Evolutionary conservation across 139 green algal genomes (phyloP).

Genomic region (Chlorella sp.): DNA sequence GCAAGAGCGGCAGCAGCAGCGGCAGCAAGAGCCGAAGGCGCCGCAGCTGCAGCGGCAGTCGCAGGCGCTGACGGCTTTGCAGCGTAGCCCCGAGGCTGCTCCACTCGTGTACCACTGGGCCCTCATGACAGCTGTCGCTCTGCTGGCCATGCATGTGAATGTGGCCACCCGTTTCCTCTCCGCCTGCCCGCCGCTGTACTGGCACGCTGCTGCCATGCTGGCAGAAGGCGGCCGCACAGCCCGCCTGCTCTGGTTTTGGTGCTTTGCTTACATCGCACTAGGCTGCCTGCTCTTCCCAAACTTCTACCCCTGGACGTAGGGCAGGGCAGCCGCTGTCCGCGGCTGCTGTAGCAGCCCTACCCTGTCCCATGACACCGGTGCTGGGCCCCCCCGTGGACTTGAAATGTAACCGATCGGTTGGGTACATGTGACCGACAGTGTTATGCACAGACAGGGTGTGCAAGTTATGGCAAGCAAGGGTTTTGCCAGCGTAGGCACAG

Average conservation of each 20-base stretch:
- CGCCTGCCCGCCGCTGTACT: conserved; percentile 77
- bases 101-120: conserved; percentile 82
- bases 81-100: conserved; percentile 29
- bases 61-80: not conserved
- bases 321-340: too few species aligned
- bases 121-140: conserved; percentile 63
- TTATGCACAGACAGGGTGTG: too few species aligned
- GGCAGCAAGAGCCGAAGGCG: not conserved
- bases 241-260: conserved; percentile 66
- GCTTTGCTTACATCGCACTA: conserved; percentile 57
- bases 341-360: not conserved
- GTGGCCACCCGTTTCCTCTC: conserved; percentile 83
- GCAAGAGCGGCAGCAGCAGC: too few species aligned
- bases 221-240: too few species aligned
- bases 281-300: conserved; percentile 79
- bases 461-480: not conserved
- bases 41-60: not conserved
- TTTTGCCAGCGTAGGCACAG: not conserved
- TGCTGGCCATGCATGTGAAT: conserved; percentile 89
- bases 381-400: too few species aligned
- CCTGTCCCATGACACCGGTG: not conserved
- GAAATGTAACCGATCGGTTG: too few species aligned
- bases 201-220: conserved; percentile 63
- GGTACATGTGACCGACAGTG: too few species aligned
- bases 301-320: conserved; percentile 83